Evolutionary conservation across 768 basidiomycete species (phyloP), one percentile per base, ranked within the genome.

Genomic region (Lactifluus volemus): DNA sequence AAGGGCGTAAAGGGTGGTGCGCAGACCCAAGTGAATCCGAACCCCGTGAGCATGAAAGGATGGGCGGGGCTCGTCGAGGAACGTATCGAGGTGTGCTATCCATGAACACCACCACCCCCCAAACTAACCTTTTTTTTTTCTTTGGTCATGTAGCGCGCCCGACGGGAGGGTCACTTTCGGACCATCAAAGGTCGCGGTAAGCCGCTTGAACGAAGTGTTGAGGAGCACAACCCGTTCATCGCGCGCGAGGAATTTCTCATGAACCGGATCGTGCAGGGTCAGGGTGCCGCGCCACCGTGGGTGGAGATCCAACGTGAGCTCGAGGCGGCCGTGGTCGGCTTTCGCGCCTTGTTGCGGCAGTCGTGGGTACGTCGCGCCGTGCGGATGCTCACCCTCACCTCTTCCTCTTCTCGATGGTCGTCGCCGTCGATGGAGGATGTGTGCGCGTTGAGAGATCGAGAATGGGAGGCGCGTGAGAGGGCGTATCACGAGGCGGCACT

Each of bases 261-360:
- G 85, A 94, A 92, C 66, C 82, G 91, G 12, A 90, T 92, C 60
- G 80, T 93, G 7, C 85, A 89, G 68, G 77, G 83, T 53, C 86
- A 91, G 64, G 89, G 88, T n/a, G 88, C 86, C 6, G 81, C 83
- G 4, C 92, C 91, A 34, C 86, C 89, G 4, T 94, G 92, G 91
- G 84, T 93, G 1, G 90, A 93, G 72, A 67, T 90, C 38, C 91
- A 92, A 71, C 75, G 77, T 58, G 88, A 89, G 63, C 78, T 93
- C 21, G 91, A 93, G 42, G 70, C 73, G 0, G 78, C 87, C 0
- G 71, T 86, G 1, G 68, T 68, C 5, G 74, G 80, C 2, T 92
- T 92, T 72, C 83, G 90, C 14, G 74, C 79, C 44, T 77, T 84
- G 9, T 73, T 92, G 11, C 78, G 77, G 15, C 77, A 83, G 54